Conservation (phyloP, 257 asterid genomes). For the Solanum sitiens region DNA sequence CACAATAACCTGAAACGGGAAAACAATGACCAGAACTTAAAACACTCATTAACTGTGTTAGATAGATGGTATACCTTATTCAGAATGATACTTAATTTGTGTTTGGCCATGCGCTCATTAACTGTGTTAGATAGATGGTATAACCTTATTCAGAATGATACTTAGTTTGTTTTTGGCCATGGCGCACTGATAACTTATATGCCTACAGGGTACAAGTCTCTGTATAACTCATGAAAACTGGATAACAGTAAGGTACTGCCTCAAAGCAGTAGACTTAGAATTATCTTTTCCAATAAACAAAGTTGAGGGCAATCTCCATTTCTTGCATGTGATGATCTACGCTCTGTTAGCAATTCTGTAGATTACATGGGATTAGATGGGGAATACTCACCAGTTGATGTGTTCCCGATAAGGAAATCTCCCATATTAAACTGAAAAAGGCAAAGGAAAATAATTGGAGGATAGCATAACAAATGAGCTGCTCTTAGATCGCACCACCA, state of each 20-base stretch:
- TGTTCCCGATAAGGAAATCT: conserved; percentile 63
- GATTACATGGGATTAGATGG: background rate
- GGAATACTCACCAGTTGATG: conserved; percentile 52
- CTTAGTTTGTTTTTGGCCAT: background rate
- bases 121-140: background rate
- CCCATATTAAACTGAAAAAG: conserved; percentile 58
- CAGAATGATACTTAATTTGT: background rate
- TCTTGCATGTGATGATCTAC: background rate
- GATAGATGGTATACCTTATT: background rate
- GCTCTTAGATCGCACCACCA: background rate
- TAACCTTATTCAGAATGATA: background rate
- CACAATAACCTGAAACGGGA: conserved; percentile 52
- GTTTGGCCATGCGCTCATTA: background rate
- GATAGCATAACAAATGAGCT: background rate
- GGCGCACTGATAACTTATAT: background rate
- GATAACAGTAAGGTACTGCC: background rate
- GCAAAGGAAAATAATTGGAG: background rate
- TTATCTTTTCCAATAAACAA: background rate
- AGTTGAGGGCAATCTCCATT: background rate
- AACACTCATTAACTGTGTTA: background rate
- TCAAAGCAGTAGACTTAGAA: background rate
- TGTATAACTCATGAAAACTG: background rate
- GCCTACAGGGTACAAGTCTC: background rate
- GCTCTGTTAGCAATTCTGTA: background rate
- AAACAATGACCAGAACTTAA: background rate